phyloP scores from a whole-genome alignment of 2,329 filamentous ascomycete species.

The Ciborinia camelliae region DNA sequence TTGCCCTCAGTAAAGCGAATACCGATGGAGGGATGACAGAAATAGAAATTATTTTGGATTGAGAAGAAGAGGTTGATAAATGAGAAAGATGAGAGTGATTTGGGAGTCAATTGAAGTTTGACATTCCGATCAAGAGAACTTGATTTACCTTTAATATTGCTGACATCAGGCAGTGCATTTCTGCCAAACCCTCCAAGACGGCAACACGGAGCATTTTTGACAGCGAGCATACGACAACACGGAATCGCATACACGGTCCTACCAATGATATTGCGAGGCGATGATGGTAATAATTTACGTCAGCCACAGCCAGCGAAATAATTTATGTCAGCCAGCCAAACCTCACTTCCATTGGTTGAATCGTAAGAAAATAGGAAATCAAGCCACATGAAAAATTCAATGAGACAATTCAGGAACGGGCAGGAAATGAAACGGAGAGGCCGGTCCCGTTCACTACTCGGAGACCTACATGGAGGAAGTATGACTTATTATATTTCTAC shows the following conservation, averaged over 20 bases:
- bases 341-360: not conserved
- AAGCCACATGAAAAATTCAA: not conserved
- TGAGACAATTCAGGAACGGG: not conserved
- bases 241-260: not conserved
- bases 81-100: not conserved
- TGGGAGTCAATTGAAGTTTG: not conserved
- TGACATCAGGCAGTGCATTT: slow-evolving; percentile 3
- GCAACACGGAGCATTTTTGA: not conserved
- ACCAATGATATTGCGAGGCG: not conserved
- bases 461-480: not conserved
- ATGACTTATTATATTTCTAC: too few species aligned
- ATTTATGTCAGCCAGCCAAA: too few species aligned
- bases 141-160: not conserved
- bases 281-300: not conserved
- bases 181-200: not conserved
- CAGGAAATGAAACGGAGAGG: not conserved
- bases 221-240: slow-evolving; percentile 1
- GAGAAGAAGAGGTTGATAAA: not conserved
- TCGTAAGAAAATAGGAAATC: not conserved
- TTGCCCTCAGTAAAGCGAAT: not conserved
- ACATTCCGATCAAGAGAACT: not conserved
- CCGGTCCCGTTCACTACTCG: not conserved
- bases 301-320: not conserved
- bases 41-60: not conserved
- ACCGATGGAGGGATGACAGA: not conserved